phyloP scores from a whole-genome alignment of 768 basidiomycete species.

The Leccinum rimulosum region DNA sequence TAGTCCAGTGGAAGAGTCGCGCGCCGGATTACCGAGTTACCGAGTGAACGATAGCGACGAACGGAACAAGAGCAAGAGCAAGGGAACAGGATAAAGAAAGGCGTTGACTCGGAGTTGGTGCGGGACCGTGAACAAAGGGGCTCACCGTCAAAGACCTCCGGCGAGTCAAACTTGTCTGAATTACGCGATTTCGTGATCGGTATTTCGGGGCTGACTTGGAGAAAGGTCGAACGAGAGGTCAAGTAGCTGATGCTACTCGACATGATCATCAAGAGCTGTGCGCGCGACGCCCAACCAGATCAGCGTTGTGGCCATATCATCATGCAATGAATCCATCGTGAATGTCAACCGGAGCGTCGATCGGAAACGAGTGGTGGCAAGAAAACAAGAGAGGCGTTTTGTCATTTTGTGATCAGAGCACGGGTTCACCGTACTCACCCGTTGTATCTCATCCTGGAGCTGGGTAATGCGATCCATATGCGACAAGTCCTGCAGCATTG shows the following conservation, averaged over 20 bases:
- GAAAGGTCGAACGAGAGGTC: conserved; percentile 70
- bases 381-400: not conserved
- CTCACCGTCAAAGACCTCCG: conserved; percentile 74
- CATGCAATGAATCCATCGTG: not conserved
- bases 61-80: not conserved
- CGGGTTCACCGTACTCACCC: conserved; percentile 41
- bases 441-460: conserved; percentile 91
- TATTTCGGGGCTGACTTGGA: conserved; percentile 72
- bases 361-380: not conserved
- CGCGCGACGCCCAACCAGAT: not conserved
- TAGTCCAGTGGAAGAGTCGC: not conserved
- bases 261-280: conserved; percentile 87
- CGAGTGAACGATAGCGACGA: not conserved
- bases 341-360: not conserved
- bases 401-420: conserved; percentile 9
- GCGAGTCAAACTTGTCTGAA: conserved; percentile 66
- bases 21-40: not conserved
- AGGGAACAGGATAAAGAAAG: not conserved
- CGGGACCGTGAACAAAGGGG: not conserved
- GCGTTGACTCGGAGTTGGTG: not conserved
- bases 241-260: conserved; percentile 79
- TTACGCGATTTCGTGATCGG: conserved; percentile 83
- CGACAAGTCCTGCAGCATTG: conserved; percentile 88
- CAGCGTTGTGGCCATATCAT: not conserved
- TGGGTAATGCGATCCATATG: conserved; percentile 97